phyloP scores from a whole-genome alignment of 352 stramenopile species.

The Pythium rhizo-oryzae region DNA sequence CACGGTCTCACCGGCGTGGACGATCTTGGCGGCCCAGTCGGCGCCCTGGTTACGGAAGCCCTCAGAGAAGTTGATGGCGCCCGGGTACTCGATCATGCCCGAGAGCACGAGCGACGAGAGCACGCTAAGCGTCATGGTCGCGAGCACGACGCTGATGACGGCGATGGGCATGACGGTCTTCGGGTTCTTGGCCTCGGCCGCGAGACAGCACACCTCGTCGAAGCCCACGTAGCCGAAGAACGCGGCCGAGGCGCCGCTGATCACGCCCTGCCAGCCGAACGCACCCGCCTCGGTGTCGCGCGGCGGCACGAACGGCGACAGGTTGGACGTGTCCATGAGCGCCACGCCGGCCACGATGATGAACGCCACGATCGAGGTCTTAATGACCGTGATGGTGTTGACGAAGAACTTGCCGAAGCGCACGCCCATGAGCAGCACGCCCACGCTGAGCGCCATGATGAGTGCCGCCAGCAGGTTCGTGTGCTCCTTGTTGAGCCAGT shows the following conservation, averaged over 20 bases:
- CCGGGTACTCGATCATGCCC: conserved; percentile 55
- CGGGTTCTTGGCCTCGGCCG: conserved; percentile 78
- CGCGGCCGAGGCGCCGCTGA: conserved; percentile 79
- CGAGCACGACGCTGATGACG: conserved; percentile 79
- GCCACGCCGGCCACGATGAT: conserved; percentile 91
- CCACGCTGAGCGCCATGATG: conserved; percentile 70
- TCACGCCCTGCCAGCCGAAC: conserved; percentile 62
- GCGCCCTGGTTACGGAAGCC: conserved; percentile 46
- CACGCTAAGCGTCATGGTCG: conserved; percentile 72
- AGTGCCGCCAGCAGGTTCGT: conserved; percentile 61
- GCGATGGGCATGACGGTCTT: conserved; percentile 71
- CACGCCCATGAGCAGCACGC: conserved; percentile 79
- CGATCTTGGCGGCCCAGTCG: conserved; percentile 54
- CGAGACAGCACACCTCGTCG: conserved; percentile 94
- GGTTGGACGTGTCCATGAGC: conserved; percentile 79
- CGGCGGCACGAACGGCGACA: conserved; percentile 80
- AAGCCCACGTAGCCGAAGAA: conserved; percentile 97
- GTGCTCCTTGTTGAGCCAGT: conserved; percentile 63
- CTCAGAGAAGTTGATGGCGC: conserved; percentile 35
- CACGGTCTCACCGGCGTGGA: conserved; percentile 58
- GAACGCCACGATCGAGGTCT: conserved; percentile 88
- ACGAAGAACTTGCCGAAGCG: conserved; percentile 91
- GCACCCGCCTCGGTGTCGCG: conserved; percentile 29
- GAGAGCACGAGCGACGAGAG: conserved; percentile 88
- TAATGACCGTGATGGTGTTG: conserved; percentile 85